Evolutionary conservation across 2,329 filamentous ascomycete species (phyloP), one percentile per base, ranked within the genome.

Genomic region (Diaporthe capsici): DNA sequence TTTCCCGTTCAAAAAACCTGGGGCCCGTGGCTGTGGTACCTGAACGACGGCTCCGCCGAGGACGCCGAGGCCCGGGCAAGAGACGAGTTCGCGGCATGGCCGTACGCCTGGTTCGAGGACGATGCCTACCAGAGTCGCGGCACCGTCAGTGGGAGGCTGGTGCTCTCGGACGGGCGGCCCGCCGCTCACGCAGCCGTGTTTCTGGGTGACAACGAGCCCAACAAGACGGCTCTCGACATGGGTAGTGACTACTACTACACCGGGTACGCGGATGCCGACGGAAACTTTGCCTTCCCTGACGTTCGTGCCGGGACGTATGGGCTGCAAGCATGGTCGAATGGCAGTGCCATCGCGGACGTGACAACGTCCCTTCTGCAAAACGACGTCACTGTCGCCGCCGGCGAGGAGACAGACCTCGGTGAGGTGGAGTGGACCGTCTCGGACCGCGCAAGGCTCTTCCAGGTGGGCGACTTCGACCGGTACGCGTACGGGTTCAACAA

Each of bases 171-270:
- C 76, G 87, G 87, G 15, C 84, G 86, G 2, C 85, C 87, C 20
- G 88, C 87, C 6, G 80, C 85, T 2, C 83, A 85, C 13, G 87
- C 88, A 8, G 85, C 87, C 15, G 84, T 89, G 3, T 88, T 88
- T 80, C 83, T 89, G 1, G 87, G 87, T 4, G 87, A 89, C 76
- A 86, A 85, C 77, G 79, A 84, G 39, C 83, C 86, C 1, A 85
- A 83, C 57, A 83, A 87, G 71, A 85, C 85, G 5, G 83, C 87
- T 8, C 82, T 89, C 0, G 87, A 88, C 71, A 85, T 87, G 80
- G 88, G 88, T 28, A 81, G 82, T 7, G 81, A 82, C n/a, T 88
- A 88, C 80, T 88, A 89, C 79, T 89, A 89, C 79, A 87, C 85
- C 8, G 80, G 82, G 0, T 87, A 87, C 77, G 84, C 88, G 1